phyloP scores from a whole-genome alignment of 2,329 filamentous ascomycete genomes.

The Lasiodiplodia gonubiensis region DNA sequence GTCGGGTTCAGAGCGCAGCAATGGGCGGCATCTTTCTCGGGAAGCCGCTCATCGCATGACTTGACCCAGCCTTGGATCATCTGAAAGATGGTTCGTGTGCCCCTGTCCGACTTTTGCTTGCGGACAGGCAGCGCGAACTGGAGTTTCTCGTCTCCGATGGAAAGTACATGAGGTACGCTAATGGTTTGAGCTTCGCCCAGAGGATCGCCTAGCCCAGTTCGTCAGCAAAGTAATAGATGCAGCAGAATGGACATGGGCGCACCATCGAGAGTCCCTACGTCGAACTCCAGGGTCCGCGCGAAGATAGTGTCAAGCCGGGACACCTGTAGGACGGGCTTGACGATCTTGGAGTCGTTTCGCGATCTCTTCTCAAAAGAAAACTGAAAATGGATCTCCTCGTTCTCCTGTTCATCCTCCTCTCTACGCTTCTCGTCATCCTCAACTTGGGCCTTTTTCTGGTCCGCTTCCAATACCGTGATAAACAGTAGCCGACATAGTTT shows the following conservation, averaged over 20 bases:
- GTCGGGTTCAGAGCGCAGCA: slow-evolving; percentile 6
- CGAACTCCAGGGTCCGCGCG: slow-evolving; percentile 17
- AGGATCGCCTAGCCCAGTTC: slow-evolving; percentile 13
- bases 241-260: neutral
- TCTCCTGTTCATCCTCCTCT: neutral
- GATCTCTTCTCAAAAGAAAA: slow-evolving; percentile 1
- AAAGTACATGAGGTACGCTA: slow-evolving; percentile 2
- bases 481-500: slow-evolving; percentile 21
- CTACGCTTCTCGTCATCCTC: neutral
- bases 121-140: neutral
- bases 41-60: slow-evolving; percentile 3
- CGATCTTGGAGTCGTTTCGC: neutral
- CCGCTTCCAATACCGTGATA: slow-evolving; percentile 4
- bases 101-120: slow-evolving; percentile 14
- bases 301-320: slow-evolving; percentile 14
- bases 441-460: slow-evolving; percentile 8
- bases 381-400: slow-evolving; percentile 18
- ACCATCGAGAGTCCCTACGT: slow-evolving; percentile 17
- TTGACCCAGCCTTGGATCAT: slow-evolving; percentile 15
- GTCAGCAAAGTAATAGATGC: neutral
- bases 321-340: slow-evolving; percentile 5
- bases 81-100: slow-evolving; percentile 7
- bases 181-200: neutral
- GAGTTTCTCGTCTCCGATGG: neutral
- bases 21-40: neutral